Evolutionary conservation across 805 yeast genomes (phyloP).

Genomic region (Metschnikowia drakensbergensis): DNA sequence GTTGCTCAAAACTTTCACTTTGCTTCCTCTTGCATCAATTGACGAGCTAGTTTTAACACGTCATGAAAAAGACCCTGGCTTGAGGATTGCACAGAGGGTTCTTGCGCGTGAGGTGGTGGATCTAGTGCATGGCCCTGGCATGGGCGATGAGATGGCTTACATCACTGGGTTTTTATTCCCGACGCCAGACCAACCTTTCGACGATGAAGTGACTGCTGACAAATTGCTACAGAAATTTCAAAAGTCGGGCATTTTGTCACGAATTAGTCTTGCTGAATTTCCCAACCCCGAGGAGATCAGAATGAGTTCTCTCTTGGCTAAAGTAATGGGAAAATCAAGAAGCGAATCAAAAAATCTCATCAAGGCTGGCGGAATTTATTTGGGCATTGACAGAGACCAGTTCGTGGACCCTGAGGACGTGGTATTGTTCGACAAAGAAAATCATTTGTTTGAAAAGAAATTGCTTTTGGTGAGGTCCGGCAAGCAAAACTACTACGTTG

Average conservation of each 20-base stretch:
- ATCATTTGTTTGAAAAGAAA: constrained; percentile 53
- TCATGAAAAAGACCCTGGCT: constrained; percentile 59
- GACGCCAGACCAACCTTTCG: constrained; percentile 46
- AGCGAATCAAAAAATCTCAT: constrained; percentile 61
- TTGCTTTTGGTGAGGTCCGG: constrained; percentile 71
- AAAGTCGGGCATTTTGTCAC: constrained; percentile 51
- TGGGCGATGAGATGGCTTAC: constrained; percentile 62
- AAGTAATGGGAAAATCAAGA: constrained; percentile 46
- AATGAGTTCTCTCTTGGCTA: constrained; percentile 51
- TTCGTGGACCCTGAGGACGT: constrained; percentile 46
- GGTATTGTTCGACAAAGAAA: constrained; percentile 43
- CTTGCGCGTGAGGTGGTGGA: constrained; percentile 86
- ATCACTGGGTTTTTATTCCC: constrained; percentile 69
- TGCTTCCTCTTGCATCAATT: constrained; percentile 64
- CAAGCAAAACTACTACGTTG: constrained; percentile 60
- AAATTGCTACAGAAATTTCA: constrained; percentile 54
- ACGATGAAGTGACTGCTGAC: constrained; percentile 44
- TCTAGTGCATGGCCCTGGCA: constrained; percentile 78
- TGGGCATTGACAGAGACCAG: constrained; percentile 58
- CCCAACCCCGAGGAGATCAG: constrained; percentile 33
- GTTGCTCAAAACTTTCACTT: constrained; percentile 72
- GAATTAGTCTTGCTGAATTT: constrained; percentile 26
- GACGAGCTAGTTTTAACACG: constrained; percentile 41
- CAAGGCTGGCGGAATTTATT: constrained; percentile 66
- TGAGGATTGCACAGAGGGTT: constrained; percentile 66